These are phyloP conservation scores for Wickerhamiella sergipiensis DNA, from an alignment of 805 yeast genomes.

Conservation along the genomic window DNA sequence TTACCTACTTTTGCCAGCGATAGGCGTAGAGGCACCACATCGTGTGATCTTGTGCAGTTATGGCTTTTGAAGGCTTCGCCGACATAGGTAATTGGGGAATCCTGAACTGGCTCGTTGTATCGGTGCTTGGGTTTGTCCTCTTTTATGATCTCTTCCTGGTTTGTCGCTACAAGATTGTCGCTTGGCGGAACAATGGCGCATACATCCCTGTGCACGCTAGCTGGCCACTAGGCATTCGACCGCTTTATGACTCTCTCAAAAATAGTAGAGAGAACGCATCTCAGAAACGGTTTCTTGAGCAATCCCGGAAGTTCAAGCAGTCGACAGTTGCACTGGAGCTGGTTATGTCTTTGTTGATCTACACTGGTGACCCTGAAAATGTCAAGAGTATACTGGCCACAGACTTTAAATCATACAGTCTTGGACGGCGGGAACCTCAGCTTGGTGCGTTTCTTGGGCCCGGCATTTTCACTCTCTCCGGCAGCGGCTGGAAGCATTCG, in stretches of 20 bases:
- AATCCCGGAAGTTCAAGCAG: slow-evolving; percentile 12
- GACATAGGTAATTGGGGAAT: not conserved
- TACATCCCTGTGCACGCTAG: not conserved
- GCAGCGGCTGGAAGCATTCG: slow-evolving; percentile 27
- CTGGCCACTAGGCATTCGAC: slow-evolving; percentile 1
- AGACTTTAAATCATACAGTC: slow-evolving; percentile 21
- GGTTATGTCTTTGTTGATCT: slow-evolving; percentile 17
- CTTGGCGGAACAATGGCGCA: not conserved
- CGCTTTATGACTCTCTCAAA: no score
- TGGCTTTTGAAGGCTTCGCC: not conserved
- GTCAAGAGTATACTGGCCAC: slow-evolving; percentile 21
- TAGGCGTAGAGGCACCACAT: no score
- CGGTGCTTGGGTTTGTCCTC: not conserved
- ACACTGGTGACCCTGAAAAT: slow-evolving; percentile 21
- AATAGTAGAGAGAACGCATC: no score
- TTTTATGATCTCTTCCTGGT: not conserved
- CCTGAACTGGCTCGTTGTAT: not conserved
- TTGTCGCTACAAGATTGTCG: not conserved
- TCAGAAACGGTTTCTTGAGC: no score
- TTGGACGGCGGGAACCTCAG: slow-evolving; percentile 19
- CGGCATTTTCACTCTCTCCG: slow-evolving; percentile 27
- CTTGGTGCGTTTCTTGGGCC: slow-evolving; percentile 22
- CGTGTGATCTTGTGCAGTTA: no score
- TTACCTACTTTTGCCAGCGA: no score
- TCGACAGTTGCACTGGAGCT: slow-evolving; percentile 14